phyloP scores from a whole-genome alignment of 768 basidiomycete genomes.

The Tephrocybe rancida region DNA sequence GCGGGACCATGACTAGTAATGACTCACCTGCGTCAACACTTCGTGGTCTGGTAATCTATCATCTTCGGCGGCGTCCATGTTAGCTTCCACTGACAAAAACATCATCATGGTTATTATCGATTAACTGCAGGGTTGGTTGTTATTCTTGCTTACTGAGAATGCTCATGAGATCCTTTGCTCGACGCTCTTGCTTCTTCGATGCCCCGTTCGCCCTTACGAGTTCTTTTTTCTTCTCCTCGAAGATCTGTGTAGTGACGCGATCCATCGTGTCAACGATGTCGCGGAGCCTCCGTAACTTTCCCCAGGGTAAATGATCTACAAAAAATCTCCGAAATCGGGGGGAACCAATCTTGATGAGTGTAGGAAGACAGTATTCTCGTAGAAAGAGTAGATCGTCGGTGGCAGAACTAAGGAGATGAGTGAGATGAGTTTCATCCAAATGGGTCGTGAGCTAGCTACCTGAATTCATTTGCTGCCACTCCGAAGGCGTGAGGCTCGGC shows the following conservation, averaged over 20 bases:
- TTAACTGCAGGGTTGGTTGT: background rate
- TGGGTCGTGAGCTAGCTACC: conserved; percentile 1
- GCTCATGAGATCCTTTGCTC: conserved; percentile 33
- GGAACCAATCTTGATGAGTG: conserved; percentile 30
- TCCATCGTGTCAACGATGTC: conserved; percentile 36
- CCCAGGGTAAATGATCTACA: conserved; percentile 25
- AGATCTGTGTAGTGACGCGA: conserved; percentile 30
- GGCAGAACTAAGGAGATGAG: conserved; percentile 5
- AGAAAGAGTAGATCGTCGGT: conserved; percentile 12
- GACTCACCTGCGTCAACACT: conserved; percentile 33
- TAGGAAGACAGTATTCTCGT: conserved; percentile 27
- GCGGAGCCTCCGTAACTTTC: conserved; percentile 26
- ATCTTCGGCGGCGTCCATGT: conserved; percentile 29
- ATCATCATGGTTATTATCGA: background rate
- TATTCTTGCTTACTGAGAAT: conserved; percentile 22
- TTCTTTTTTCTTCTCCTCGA: conserved; percentile 34
- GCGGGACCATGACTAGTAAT: background rate
- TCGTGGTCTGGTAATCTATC: conserved; percentile 35
- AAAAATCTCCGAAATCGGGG: conserved; percentile 34
- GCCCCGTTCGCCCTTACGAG: conserved; percentile 25
- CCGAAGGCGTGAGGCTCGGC: conserved; percentile 27
- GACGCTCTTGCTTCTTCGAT: conserved; percentile 28
- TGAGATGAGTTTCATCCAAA: background rate
- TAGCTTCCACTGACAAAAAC: conserved; percentile 31
- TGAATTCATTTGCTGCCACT: conserved; percentile 26